Evolutionary conservation across 2,329 filamentous ascomycete species (phyloP).

Genomic region (Dothistroma pini): DNA sequence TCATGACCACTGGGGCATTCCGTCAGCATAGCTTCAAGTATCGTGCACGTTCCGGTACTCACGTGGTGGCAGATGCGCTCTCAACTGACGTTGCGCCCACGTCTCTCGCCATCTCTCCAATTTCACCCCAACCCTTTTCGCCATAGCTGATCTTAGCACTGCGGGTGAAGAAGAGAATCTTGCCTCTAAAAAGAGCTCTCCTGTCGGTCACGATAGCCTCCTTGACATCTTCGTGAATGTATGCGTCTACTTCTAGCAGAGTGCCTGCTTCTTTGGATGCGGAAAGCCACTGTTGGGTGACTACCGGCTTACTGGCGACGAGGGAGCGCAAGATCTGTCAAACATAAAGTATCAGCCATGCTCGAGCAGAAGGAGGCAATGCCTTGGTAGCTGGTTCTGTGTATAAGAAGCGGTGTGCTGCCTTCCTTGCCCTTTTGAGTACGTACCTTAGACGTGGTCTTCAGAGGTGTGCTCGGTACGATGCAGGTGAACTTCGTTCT

Average conservation of each 20-base stretch:
- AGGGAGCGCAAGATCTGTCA: slow-evolving; percentile 39
- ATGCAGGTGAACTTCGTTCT: slow-evolving; percentile 33
- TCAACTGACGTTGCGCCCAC: slow-evolving; percentile 38
- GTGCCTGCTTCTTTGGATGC: slow-evolving; percentile 33
- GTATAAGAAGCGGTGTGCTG: too few relatives aligned
- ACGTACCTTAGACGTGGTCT: slow-evolving; percentile 41
- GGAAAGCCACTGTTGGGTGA: slow-evolving; percentile 47
- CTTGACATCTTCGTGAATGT: slow-evolving; percentile 11
- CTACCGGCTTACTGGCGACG: slow-evolving; percentile 42
- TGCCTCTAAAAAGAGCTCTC: slow-evolving; percentile 48
- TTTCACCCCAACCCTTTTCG: slow-evolving; percentile 36
- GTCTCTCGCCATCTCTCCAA: slow-evolving; percentile 38
- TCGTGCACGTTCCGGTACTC: not conserved
- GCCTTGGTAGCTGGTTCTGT: not conserved
- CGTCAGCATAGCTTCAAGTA: not conserved
- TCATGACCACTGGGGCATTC: slow-evolving; percentile 11
- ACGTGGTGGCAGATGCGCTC: slow-evolving; percentile 19
- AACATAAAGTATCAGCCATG: not conserved
- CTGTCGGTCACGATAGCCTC: slow-evolving; percentile 34
- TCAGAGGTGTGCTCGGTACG: slow-evolving; percentile 38
- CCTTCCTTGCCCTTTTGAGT: too few relatives aligned
- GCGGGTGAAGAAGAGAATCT: slow-evolving; percentile 49
- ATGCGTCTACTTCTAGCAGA: slow-evolving; percentile 7
- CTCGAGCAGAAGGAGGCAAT: not conserved
- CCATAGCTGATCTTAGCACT: slow-evolving; percentile 32